phyloP scores from a whole-genome alignment of 1,284 basidiomycete genomes.

The Hypsizygus ulmarius region DNA sequence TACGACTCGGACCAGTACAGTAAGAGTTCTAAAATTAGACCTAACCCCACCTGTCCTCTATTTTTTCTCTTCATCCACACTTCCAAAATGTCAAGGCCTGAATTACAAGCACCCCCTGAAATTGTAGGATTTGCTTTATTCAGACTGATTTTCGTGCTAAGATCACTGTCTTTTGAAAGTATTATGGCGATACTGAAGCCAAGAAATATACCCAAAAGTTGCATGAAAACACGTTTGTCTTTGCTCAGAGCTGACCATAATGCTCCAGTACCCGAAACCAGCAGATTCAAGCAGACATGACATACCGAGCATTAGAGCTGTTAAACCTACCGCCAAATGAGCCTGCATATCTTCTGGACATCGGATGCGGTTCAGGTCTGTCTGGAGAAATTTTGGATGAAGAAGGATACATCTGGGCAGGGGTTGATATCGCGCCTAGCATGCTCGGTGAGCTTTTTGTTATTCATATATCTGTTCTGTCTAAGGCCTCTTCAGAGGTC shows the following conservation, averaged over 20 bases:
- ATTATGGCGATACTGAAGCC: conserved; percentile 95
- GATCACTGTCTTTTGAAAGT: conserved; percentile 48
- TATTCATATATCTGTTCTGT: not conserved
- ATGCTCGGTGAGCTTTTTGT: conserved; percentile 78
- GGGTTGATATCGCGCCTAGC: conserved; percentile 93
- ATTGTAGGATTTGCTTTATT: conserved; percentile 60
- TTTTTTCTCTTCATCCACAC: conserved; percentile 3
- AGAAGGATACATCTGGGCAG: conserved; percentile 92
- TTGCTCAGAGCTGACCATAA: conserved; percentile 9
- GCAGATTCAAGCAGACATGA: conserved; percentile 98
- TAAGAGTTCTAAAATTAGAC: conserved; percentile 15
- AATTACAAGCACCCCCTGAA: conserved; percentile 94
- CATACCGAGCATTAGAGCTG: conserved; percentile 91
- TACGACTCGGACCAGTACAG: not conserved
- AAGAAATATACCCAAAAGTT: conserved; percentile 97
- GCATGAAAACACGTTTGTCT: not conserved
- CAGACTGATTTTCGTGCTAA: not conserved
- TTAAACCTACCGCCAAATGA: conserved; percentile 78
- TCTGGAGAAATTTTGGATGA: conserved; percentile 96
- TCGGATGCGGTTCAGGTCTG: conserved; percentile 98
- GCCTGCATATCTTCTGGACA: conserved; percentile 87
- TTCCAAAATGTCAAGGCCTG: conserved; percentile 85
- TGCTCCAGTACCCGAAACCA: conserved; percentile 84
- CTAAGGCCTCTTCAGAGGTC: conserved; percentile 60
- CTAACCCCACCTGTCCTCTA: not conserved